These are phyloP conservation scores for Madurella fahalii DNA, from an alignment of 2,329 filamentous ascomycete species.

Conservation along the genomic window DNA sequence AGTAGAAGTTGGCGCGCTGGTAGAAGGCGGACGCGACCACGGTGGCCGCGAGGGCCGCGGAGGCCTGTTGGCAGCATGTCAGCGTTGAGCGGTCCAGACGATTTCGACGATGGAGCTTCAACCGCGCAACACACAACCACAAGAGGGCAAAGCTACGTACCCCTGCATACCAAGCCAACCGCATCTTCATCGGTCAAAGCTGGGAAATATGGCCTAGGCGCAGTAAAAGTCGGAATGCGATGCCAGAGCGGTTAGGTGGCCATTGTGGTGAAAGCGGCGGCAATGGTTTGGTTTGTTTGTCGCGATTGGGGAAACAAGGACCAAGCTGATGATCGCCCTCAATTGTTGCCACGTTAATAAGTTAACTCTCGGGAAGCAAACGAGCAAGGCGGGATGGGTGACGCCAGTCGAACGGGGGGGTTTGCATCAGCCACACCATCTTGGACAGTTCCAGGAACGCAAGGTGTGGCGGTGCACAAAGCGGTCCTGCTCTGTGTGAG, in stretches of 20 bases:
- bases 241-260: constrained; percentile 30
- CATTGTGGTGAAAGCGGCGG: constrained; percentile 28
- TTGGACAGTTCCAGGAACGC: background rate
- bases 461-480: background rate
- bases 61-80: constrained; percentile 52
- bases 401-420: constrained; percentile 7
- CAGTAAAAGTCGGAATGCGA: constrained; percentile 4
- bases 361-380: background rate
- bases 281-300: background rate
- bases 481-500: too few species aligned
- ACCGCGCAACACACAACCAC: background rate
- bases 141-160: constrained; percentile 38
- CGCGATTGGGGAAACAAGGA: background rate
- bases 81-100: constrained; percentile 12
- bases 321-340: constrained; percentile 15
- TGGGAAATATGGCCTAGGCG: constrained; percentile 11
- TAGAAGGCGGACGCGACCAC: constrained; percentile 89
- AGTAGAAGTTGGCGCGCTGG: constrained; percentile 96
- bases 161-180: constrained; percentile 57
- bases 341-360: constrained; percentile 34
- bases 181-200: constrained; percentile 42
- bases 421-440: constrained; percentile 12
- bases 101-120: constrained; percentile 8
- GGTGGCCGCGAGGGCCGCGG: constrained; percentile 75
- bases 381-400: constrained; percentile 2